These are phyloP conservation scores for Talaromyces borbonicus DNA, from an alignment of 495 filamentous ascomycete genomes.

Conservation along the genomic window DNA sequence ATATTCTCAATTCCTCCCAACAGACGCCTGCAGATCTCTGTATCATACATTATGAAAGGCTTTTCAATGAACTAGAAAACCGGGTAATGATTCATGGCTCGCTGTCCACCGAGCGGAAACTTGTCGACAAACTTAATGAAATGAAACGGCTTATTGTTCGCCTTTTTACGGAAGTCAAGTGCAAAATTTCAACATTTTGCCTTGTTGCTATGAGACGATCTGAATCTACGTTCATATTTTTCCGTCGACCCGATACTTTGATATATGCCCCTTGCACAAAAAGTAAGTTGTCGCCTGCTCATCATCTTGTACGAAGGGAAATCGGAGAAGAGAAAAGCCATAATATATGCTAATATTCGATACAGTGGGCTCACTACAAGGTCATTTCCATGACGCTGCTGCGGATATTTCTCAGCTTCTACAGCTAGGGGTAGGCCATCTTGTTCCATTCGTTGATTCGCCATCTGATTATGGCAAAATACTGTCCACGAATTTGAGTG, in stretches of 20 bases:
- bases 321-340: neutral
- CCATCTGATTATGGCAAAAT: neutral
- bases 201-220: neutral
- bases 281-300: neutral
- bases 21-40: neutral
- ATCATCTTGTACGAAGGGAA: neutral
- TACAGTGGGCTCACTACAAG: neutral
- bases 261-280: neutral
- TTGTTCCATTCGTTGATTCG: neutral
- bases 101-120: neutral
- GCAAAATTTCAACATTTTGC: neutral
- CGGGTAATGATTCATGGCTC: neutral
- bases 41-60: neutral
- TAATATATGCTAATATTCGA: neutral
- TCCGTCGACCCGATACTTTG: neutral
- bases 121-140: neutral
- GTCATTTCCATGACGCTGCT: neutral
- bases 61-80: neutral
- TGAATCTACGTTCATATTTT: neutral
- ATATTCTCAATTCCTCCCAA: neutral
- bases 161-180: neutral
- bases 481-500: neutral
- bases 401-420: neutral
- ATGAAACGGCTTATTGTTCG: neutral
- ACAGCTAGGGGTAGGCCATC: neutral